Evolutionary conservation across 176 grass and related monocot species (phyloP), one percentile per base, ranked within the genome.

Genomic region (Musa troglodytarum): DNA sequence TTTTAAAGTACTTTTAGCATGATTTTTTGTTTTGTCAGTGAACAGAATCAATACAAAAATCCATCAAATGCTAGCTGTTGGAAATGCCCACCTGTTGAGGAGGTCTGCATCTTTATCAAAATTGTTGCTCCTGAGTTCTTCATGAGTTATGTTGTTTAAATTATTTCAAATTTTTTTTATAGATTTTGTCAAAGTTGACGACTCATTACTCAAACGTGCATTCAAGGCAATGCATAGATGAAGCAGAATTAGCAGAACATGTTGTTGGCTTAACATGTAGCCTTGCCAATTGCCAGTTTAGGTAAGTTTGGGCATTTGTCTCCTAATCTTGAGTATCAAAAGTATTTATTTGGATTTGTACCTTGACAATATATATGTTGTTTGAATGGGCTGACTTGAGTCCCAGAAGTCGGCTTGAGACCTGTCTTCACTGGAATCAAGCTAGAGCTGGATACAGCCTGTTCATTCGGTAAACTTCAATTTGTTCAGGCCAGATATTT

Each of bases 201-300:
- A 93, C 88, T 67, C 88, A 98, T 78, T 91, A 87, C 70, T 68
- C 6, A 76, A 86, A 81, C 68, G 88, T 98, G 54, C 88, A 86
- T 74, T 98, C 95, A 80, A 91, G 88, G 73, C 88, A 91, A 75
- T 98, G 95, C 78, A 59, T 65, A 80, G 90, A 98, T 82, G 95
- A 98, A 91, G 83, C 82, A 85, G 90, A 98, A 85, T 69, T 98
- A 71, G 90, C 86, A 19, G 90, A 98, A 25, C 86, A 91, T 87
- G 65, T 98, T 91, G 84, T 93, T 74, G 90, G 95, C 72, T 85
- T 98, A 78, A 93, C 90, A 51, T 78, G 55, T 64, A 93, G 84
- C 76, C 95, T 98, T 81, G 90, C 88, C 53, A 91, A 52, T 77
- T 98, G 88, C 80, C 87, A 81, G 73, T 98, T 89, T 79, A 89